Base-by-base conservation (phyloP, 345 rosid species). In the Kandelia obovata region DNA sequence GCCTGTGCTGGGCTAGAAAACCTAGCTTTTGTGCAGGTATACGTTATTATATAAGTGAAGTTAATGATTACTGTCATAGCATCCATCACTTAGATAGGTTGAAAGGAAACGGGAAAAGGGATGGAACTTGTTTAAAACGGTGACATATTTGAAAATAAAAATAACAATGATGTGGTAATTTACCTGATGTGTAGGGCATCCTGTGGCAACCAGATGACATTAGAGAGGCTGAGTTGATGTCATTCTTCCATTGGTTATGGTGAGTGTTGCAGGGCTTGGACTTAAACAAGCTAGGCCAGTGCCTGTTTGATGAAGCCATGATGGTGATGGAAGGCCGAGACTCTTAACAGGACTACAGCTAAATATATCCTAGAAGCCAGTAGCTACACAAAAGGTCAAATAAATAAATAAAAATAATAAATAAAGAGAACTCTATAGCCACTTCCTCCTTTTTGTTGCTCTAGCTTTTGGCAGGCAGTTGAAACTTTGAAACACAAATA, bases 251-350 rank as follows among this genome's bases (percentile, higher is more conserved):
- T 77, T 91, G 97, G 75, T 86, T 93, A 66, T 73, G 82, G 63
- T 79, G 86, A 63, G 83, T 27, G 78, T 84, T 85, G 88, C 89
- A 83, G 61, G 98, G 99, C 86, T 96, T 96, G 85, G 97, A 90
- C 75, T 90, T 92, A 89, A 95, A 95, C 99, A 90, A 80, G 80
- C 98, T 95, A 68, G 99, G 98, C 99, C 99, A 95, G 93, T 95
- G 97, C 79, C 94, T 90, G 82, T 95, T 92, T 67, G 99, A 92
- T 51, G 99, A 95, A 83, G 96, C 96, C 99, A 95, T 92, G 78
- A 69, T 73, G 79, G 64, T 68, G 64, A 34, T 68, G 64, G 53
- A 64, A 58, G 51, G 53, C 47, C 20, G 58, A 64, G 52, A 64
- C 52, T 57, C 2, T n/a, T n/a, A 52, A 13, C 31, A 61, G 64